Base-by-base conservation (phyloP, 495 filamentous ascomycete genomes). In the Talaromyces ruber region DNA sequence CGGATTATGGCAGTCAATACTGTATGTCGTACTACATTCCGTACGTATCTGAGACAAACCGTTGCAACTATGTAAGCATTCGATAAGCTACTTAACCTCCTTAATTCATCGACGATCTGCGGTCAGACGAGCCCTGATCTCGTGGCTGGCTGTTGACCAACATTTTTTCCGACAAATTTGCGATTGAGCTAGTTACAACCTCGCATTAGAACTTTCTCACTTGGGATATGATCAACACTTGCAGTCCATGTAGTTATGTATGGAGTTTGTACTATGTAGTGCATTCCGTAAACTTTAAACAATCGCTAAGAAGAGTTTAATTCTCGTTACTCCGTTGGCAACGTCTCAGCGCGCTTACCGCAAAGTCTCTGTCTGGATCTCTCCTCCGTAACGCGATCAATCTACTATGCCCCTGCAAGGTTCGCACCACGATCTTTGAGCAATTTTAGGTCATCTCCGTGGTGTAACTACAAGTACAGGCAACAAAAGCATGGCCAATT, bases 381-480 rank as follows among this genome's bases (percentile, higher is more conserved):
- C 6, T 47, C n/a, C 18, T 47, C 43, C n/a, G 21, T 3, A 21
- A 3, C 43, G 43, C 14, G 34, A 21, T 47, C 9, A 18, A 47
- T 47, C n/a, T 47, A 47, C 43, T 47, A 21, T 39, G 34, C 3
- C 28, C 28, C 4, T 12, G 34, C 5, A 39, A 16, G 34, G 34
- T 39, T 39, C 12, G 34, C 34, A 39, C 34, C 34, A 52, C 18
- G 22, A 22, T 52, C 47, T 52, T 52, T 52, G 18, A 11, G 47
- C 16, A 52, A 52, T 8, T n/a, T n/a, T 8, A 54, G 9, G 21
- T 54, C 51, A 54, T 54, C 21, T 54, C 51, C 51, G 51, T 24
- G 51, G 51, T 54, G 51, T 54, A 54, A 54, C n/a, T n/a, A n/a
- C n/a, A n/a, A n/a, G n/a, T n/a, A n/a, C 51, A 54, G 28, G 26